Conservation (phyloP, 805 yeast species). For the Candida stauntonica region DNA sequence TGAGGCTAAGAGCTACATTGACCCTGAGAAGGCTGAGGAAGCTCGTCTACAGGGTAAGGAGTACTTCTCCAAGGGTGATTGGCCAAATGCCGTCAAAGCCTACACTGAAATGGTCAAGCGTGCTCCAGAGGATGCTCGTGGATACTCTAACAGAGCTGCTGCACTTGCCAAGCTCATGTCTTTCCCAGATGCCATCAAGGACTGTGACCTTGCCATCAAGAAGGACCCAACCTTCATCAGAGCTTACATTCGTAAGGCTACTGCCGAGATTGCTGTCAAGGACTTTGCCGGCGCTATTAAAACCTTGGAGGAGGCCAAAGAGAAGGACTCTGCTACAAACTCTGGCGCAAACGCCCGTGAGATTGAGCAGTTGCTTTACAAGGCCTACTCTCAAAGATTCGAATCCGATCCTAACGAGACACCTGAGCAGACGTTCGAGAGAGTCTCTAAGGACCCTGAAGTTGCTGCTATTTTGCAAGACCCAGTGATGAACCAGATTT, state of each 20-base stretch:
- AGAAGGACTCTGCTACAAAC: conserved; percentile 59
- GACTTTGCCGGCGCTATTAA: conserved; percentile 80
- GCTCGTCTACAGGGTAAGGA: conserved; percentile 93
- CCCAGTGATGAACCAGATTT: conserved; percentile 93
- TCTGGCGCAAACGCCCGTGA: conserved; percentile 63
- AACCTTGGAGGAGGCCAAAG: conserved; percentile 75
- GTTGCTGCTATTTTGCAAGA: conserved; percentile 83
- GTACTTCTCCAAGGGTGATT: conserved; percentile 81
- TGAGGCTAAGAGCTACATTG: conserved; percentile 75
- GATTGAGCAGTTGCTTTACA: conserved; percentile 75
- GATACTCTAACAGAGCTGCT: conserved; percentile 97
- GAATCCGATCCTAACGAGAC: conserved; percentile 76
- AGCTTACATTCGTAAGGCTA: conserved; percentile 96
- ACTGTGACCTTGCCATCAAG: conserved; percentile 85
- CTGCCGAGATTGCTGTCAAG: conserved; percentile 85
- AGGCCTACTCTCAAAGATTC: conserved; percentile 78
- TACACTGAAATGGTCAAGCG: conserved; percentile 95
- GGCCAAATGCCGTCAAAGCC: conserved; percentile 95
- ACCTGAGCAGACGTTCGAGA: conserved; percentile 88
- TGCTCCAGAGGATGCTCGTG: conserved; percentile 95
- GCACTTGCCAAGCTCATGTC: conserved; percentile 91
- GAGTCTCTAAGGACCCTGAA: conserved; percentile 93
- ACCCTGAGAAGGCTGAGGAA: conserved; percentile 91
- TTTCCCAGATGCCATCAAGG: conserved; percentile 93
- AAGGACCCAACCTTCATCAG: conserved; percentile 86